Percentiles rank a stretch among this genome's conserved stretches.
Evolutionary conservation across 2,329 filamentous ascomycete genomes (phyloP).

Genomic region (Talaromyces sp.): DNA sequence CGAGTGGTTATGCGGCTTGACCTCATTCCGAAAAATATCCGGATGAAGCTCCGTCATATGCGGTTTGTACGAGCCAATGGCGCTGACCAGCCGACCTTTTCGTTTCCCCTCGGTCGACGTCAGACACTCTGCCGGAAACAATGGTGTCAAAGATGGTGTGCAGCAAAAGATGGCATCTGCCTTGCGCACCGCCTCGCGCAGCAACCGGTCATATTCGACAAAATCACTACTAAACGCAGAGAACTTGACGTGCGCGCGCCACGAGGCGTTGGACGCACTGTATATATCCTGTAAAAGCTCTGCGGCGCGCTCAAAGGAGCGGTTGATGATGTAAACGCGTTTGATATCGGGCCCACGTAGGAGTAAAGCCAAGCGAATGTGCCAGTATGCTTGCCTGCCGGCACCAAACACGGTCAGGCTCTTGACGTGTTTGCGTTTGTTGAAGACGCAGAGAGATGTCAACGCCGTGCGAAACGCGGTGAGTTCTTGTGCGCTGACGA

Average conservation of each 20-base stretch:
- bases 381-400: constrained; percentile 91
- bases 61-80: constrained; percentile 52
- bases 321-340: constrained; percentile 78
- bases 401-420: constrained; percentile 81
- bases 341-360: constrained; percentile 63
- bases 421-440: constrained; percentile 64
- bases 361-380: constrained; percentile 77
- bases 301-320: constrained; percentile 46
- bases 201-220: constrained; percentile 61
- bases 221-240: constrained; percentile 66
- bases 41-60: constrained; percentile 81
- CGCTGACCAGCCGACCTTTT: constrained; percentile 41
- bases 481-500: constrained; percentile 64
- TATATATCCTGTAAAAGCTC: constrained; percentile 53
- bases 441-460: constrained; percentile 56
- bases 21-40: constrained; percentile 65
- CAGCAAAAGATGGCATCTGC: constrained; percentile 86
- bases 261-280: constrained; percentile 51
- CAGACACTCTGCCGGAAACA: constrained; percentile 71
- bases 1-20: constrained; percentile 41
- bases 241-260: constrained; percentile 64
- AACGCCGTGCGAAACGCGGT: constrained; percentile 67
- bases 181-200: constrained; percentile 64
- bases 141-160: constrained; percentile 67
- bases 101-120: constrained; percentile 53